phyloP scores from a whole-genome alignment of 352 stramenopile species.

The Phytophthora melonis region DNA sequence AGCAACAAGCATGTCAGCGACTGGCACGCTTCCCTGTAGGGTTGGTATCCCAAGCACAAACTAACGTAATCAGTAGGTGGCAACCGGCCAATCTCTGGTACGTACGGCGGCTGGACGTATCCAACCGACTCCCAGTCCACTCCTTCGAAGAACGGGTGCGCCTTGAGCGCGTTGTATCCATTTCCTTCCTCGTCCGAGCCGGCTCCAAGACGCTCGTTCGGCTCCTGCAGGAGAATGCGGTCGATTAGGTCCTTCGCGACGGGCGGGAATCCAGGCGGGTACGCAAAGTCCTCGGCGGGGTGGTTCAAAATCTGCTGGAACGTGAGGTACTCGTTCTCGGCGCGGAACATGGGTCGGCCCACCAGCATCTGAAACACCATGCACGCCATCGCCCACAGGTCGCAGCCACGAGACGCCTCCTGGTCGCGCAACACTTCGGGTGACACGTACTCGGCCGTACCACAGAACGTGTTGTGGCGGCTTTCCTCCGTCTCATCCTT shows the following conservation, averaged over 20 bases:
- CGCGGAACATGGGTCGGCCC: slow-evolving; percentile 85
- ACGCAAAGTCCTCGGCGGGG: slow-evolving; percentile 79
- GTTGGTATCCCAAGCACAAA: not conserved
- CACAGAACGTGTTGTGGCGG: slow-evolving; percentile 90
- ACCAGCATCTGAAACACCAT: slow-evolving; percentile 93
- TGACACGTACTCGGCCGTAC: slow-evolving; percentile 93
- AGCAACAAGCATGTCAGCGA: not conserved
- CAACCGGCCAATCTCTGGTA: slow-evolving; percentile 64
- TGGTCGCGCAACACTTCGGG: slow-evolving; percentile 91
- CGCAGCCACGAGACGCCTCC: slow-evolving; percentile 82
- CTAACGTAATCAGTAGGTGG: slow-evolving; percentile 79
- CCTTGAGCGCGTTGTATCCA: slow-evolving; percentile 75
- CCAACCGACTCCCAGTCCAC: slow-evolving; percentile 77
- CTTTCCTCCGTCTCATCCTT: slow-evolving; percentile 87
- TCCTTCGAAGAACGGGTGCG: slow-evolving; percentile 87
- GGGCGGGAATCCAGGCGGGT: slow-evolving; percentile 64
- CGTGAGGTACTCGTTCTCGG: slow-evolving; percentile 92
- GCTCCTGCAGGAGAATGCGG: slow-evolving; percentile 82
- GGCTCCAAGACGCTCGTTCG: slow-evolving; percentile 72
- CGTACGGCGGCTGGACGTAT: slow-evolving; percentile 59
- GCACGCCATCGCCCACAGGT: slow-evolving; percentile 93
- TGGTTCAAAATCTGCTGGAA: slow-evolving; percentile 93
- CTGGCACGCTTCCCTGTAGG: not conserved
- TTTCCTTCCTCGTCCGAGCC: slow-evolving; percentile 80
- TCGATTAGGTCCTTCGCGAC: slow-evolving; percentile 82